Conservation (phyloP, 805 yeast species). For the Ogataea wickerhamii region DNA sequence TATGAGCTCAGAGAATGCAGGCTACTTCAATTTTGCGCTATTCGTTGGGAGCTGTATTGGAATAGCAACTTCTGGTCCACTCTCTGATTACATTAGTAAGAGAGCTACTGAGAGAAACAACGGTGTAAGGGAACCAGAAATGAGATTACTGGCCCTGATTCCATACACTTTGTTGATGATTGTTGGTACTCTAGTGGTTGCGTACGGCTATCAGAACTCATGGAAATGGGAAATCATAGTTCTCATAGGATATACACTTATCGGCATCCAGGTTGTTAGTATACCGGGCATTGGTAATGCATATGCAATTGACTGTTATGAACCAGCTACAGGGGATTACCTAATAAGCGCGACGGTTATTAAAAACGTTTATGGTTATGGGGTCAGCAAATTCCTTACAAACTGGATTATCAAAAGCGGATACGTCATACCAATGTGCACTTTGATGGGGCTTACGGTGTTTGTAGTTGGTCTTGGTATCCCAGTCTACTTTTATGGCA, state of each 20-base stretch:
- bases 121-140: constrained; percentile 43
- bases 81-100: constrained; percentile 32
- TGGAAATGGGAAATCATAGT: constrained; percentile 8
- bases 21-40: constrained; percentile 39
- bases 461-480: constrained; percentile 2
- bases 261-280: constrained; percentile 6
- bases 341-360: constrained; percentile 7
- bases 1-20: constrained; percentile 33
- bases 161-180: constrained; percentile 4
- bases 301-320: constrained; percentile 8
- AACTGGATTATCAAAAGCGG: constrained; percentile 5
- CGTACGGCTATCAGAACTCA: constrained; percentile 4
- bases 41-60: constrained; percentile 39
- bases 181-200: constrained; percentile 3
- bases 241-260: constrained; percentile 3
- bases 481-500: constrained; percentile 18
- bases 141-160: constrained; percentile 27
- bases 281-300: constrained; percentile 7
- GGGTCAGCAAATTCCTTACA: constrained; percentile 4
- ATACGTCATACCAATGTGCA: constrained; percentile 3
- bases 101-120: constrained; percentile 38
- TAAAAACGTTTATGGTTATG: constrained; percentile 8
- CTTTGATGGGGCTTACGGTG: constrained; percentile 3
- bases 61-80: constrained; percentile 33
- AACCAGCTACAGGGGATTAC: constrained; percentile 8